Conservation (phyloP, 768 basidiomycete genomes). For the Butyriboletus loyo region DNA sequence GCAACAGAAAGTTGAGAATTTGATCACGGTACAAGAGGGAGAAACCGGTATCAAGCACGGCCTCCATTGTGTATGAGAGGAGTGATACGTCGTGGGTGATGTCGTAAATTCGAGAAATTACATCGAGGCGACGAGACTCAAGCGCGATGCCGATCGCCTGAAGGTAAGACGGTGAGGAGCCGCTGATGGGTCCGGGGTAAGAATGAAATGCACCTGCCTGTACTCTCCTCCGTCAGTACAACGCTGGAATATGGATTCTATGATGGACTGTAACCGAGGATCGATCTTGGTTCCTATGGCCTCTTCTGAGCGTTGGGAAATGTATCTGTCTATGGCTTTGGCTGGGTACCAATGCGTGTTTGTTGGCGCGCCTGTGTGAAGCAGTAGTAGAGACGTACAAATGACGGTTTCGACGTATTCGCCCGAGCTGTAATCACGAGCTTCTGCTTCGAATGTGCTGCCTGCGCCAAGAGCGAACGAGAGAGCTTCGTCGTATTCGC, state of each 20-base stretch:
- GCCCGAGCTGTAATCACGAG: constrained; percentile 57
- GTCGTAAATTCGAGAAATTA: constrained; percentile 75
- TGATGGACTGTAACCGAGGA: constrained; percentile 73
- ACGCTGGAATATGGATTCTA: constrained; percentile 83
- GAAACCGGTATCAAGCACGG: constrained; percentile 86
- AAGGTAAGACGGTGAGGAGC: constrained; percentile 7
- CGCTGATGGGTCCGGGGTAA: not conserved
- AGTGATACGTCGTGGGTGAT: constrained; percentile 72
- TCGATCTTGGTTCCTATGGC: constrained; percentile 63
- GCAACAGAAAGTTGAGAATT: constrained; percentile 73
- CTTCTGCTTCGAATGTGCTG: constrained; percentile 76
- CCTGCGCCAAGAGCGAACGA: constrained; percentile 93
- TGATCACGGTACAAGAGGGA: constrained; percentile 82
- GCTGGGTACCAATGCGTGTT: constrained; percentile 45
- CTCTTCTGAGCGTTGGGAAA: constrained; percentile 62
- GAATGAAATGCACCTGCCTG: constrained; percentile 63
- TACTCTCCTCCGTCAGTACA: constrained; percentile 88
- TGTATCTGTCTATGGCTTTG: constrained; percentile 94
- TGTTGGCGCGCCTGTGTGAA: not conserved
- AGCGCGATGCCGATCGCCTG: constrained; percentile 95
- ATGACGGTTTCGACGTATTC: constrained; percentile 96
- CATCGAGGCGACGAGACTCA: constrained; percentile 84
- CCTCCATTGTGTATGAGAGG: constrained; percentile 89
- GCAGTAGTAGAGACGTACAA: constrained; percentile 57
- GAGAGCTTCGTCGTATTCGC: constrained; percentile 92